Conservation (phyloP, 1,284 basidiomycete genomes). For the Neonothopanus nambi region DNA sequence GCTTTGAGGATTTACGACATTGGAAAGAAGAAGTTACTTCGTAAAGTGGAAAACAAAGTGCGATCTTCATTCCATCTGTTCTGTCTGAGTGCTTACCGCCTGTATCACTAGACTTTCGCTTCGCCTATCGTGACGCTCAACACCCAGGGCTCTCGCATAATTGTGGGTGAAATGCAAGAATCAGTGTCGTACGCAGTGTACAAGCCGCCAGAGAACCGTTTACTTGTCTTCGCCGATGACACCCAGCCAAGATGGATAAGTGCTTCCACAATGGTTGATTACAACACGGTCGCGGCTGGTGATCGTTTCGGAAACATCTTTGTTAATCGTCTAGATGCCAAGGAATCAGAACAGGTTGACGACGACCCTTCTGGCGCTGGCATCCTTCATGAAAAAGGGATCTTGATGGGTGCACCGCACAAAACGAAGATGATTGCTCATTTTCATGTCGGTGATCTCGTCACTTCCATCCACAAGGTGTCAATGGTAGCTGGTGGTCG, state of each 20-base stretch:
- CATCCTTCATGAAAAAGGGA: constrained; percentile 92
- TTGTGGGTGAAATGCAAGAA: constrained; percentile 97
- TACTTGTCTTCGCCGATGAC: constrained; percentile 96
- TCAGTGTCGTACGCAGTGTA: constrained; percentile 91
- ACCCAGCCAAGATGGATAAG: constrained; percentile 90
- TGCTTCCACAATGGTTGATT: constrained; percentile 90
- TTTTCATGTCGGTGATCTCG: constrained; percentile 92
- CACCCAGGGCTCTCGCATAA: constrained; percentile 91
- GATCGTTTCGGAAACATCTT: constrained; percentile 99
- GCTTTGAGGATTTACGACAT: constrained; percentile 93
- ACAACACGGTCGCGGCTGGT: constrained; percentile 90
- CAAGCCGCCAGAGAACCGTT: constrained; percentile 91
- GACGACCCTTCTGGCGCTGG: constrained; percentile 97
- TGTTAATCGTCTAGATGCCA: constrained; percentile 84
- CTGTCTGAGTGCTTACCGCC: constrained; percentile 5
- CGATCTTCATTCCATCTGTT: constrained; percentile 22
- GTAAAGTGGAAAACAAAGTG: constrained; percentile 97
- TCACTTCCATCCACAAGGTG: constrained; percentile 89
- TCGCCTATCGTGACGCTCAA: constrained; percentile 85
- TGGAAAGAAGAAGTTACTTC: constrained; percentile 95
- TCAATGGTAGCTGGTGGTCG: constrained; percentile 93
- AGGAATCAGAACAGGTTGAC: constrained; percentile 89
- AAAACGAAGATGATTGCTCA: constrained; percentile 89
- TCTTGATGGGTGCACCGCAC: constrained; percentile 95
- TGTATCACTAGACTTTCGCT: constrained; percentile 65